Percentiles rank a stretch among this genome's conserved stretches.
These are phyloP conservation scores for Yamadazyma oceani DNA, from an alignment of 1,139 yeast species.

Conservation along the genomic window DNA sequence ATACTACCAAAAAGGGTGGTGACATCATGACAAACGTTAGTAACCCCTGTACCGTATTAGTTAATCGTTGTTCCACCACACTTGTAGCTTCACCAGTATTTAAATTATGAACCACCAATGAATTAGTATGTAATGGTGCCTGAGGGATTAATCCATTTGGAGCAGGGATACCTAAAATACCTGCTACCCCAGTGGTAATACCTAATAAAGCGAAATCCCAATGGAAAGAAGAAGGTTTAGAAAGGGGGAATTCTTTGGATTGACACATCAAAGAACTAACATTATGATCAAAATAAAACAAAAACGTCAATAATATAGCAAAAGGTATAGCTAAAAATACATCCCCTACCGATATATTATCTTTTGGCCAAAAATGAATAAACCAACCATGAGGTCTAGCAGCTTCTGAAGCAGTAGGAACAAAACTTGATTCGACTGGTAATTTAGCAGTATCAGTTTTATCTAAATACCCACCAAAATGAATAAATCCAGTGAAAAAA, in stretches of 20 bases:
- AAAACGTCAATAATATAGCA: constrained; percentile 76
- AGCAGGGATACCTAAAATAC: constrained; percentile 87
- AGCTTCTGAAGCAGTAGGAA: constrained; percentile 57
- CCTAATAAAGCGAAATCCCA: constrained; percentile 90
- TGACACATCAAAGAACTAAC: constrained; percentile 93
- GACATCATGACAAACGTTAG: constrained; percentile 86
- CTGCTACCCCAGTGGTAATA: constrained; percentile 81
- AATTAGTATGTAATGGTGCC: constrained; percentile 88
- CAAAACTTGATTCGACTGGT: constrained; percentile 72
- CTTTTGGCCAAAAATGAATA: constrained; percentile 68
- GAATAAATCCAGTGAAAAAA: constrained; percentile 88
- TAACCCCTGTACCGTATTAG: constrained; percentile 82
- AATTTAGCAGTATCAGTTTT: constrained; percentile 53
- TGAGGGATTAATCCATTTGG: constrained; percentile 97
- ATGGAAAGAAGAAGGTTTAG: constrained; percentile 87
- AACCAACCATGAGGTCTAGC: constrained; percentile 65
- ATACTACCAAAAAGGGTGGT: constrained; percentile 75
- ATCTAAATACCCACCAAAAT: constrained; percentile 76
- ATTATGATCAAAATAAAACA: constrained; percentile 93
- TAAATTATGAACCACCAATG: constrained; percentile 63
- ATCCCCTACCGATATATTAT: constrained; percentile 63
- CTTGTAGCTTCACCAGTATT: constrained; percentile 42
- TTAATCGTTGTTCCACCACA: constrained; percentile 87
- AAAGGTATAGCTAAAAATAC: constrained; percentile 90
- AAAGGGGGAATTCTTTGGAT: constrained; percentile 73